Evolutionary conservation across 2,329 filamentous ascomycete species (phyloP), one percentile per base, ranked within the genome.

Genomic region (Daldinia sp.): DNA sequence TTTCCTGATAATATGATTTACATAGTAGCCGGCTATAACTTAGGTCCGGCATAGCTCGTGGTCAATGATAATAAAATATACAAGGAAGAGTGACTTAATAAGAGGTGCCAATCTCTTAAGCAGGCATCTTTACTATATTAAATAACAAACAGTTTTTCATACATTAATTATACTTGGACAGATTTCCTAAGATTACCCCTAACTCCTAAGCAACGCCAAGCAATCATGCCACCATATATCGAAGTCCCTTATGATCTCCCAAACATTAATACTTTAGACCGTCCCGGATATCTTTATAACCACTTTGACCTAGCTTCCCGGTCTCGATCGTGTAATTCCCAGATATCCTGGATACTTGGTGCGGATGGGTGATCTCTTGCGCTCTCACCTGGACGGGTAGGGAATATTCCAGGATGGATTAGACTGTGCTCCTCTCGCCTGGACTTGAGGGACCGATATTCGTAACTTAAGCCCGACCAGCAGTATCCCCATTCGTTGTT

Each of bases 381-480:
- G 39, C 64, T 68, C 10, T 12, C 44, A 13, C 68, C 68, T 9
- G 65, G 65, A 9, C 18, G 54, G 7, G 68, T 70, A 18, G 42
- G 39, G 35, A 70, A 70, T 23, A 59, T 28, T 26, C 33, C 3
- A 42, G 18, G 51, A 6, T 60, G 5, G 26, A 68, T 23, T 4
- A n/a, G 15, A n/a, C 35, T 20, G 46, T 56, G 12, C 12, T 20
- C 15, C 12, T 9, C 7, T 4, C 57, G 56, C 10, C 33, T 35
- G 51, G 10, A 23, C 10, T 13, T 23, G 33, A 37, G 30, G n/a
- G 12, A 23, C 10, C 20, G 18, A 28, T 30, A 56, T 7, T 23
- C 30, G 18, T 54, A 28, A 18, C 35, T 39, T 13, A 35, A 18
- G 37, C 20, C 46, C 13, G 26, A 15, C 61, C 68, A 70, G 51